These are phyloP conservation scores for Daucus carota DNA, from an alignment of 129 eudicot genomes.

Conservation along the genomic window DNA sequence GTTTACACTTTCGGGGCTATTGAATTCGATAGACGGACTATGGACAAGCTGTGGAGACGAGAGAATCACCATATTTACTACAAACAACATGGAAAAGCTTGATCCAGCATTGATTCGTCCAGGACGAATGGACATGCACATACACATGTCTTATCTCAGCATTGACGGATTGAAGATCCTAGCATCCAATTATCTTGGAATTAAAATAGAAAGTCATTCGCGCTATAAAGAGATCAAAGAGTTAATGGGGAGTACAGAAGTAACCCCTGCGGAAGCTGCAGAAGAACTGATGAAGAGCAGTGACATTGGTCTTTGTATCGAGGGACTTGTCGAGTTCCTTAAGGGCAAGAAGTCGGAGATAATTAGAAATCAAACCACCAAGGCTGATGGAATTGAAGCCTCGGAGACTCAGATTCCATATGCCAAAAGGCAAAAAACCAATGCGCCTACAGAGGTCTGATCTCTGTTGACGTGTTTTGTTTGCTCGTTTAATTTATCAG, in stretches of 20 bases:
- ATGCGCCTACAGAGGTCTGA: background rate
- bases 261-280: slow-evolving; percentile 1
- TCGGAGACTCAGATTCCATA: background rate
- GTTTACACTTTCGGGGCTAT: background rate
- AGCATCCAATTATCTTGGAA: background rate
- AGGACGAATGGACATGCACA: slow-evolving; percentile 7
- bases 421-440: background rate
- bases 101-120: background rate
- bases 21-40: background rate
- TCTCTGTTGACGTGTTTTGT: background rate
- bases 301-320: background rate
- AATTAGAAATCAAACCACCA: background rate
- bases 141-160: background rate
- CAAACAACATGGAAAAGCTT: background rate
- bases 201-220: background rate
- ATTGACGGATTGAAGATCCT: background rate
- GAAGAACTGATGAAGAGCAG: background rate
- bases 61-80: background rate
- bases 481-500: background rate
- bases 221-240: background rate
- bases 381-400: background rate
- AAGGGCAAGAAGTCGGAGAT: background rate
- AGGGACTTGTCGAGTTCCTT: background rate
- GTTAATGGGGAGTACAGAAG: background rate
- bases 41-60: background rate